These are phyloP conservation scores for Vishniacozyma victoriae DNA, from an alignment of 768 basidiomycete genomes.

Conservation along the genomic window DNA sequence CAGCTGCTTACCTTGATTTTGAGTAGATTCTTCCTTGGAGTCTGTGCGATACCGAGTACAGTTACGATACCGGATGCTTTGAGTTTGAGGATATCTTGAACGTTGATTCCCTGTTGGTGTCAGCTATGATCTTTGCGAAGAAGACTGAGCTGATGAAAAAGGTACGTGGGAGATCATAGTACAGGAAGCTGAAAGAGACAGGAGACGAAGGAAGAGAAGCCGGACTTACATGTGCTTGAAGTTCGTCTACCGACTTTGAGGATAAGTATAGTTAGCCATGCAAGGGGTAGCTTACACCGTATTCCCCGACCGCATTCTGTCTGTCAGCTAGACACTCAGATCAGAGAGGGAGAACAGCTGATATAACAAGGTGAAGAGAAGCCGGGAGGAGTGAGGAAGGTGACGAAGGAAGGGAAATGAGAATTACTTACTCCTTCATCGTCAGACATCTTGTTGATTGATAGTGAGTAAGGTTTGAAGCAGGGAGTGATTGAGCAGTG, in stretches of 20 bases:
- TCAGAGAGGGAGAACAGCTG: background rate
- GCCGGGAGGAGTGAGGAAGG: no score
- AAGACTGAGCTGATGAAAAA: background rate
- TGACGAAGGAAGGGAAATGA: no score
- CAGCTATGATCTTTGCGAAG: background rate
- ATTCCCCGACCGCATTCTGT: constrained; percentile 6
- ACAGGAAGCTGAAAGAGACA: background rate
- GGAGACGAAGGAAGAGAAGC: background rate
- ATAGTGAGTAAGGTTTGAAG: background rate
- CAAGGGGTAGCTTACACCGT: background rate
- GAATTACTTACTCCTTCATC: constrained; percentile 32
- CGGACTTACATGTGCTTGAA: constrained; percentile 35
- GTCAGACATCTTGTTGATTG: constrained; percentile 24
- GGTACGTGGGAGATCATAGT: background rate
- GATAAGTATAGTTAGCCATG: background rate
- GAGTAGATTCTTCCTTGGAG: constrained; percentile 76
- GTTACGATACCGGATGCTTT: constrained; percentile 55
- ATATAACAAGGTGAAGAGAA: background rate
- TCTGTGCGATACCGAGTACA: constrained; percentile 64
- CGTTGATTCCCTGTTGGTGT: constrained; percentile 73
- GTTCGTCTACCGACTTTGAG: constrained; percentile 38
- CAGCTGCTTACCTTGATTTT: constrained; percentile 78
- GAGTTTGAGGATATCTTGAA: constrained; percentile 89
- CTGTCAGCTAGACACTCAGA: background rate
- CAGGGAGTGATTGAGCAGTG: background rate